These are phyloP conservation scores for Martiniozyma abietophila DNA, from an alignment of 805 yeast species.

Conservation along the genomic window DNA sequence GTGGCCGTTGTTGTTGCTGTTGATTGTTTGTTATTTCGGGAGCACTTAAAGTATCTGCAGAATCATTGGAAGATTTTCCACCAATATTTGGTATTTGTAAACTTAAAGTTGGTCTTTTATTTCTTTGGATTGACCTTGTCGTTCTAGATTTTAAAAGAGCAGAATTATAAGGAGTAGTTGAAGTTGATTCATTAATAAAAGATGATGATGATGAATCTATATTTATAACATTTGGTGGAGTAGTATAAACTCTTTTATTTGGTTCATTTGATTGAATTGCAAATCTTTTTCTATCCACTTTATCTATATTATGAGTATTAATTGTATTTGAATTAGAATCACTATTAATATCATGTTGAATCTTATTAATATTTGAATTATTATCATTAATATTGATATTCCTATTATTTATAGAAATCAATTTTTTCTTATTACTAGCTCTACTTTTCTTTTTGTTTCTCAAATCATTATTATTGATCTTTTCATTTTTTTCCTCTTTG, in stretches of 20 bases:
- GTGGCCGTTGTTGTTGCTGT: slow-evolving; percentile 17
- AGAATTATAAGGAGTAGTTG: slow-evolving; percentile 4
- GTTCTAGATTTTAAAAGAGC: slow-evolving; percentile 1
- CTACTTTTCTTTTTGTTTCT: not conserved
- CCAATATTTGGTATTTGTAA: slow-evolving; percentile 48
- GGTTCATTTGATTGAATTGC: not conserved
- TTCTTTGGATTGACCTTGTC: slow-evolving; percentile 5
- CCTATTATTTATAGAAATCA: too few species aligned
- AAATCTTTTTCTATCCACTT: slow-evolving; percentile 1
- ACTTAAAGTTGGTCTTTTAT: slow-evolving; percentile 46
- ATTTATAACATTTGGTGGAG: not conserved
- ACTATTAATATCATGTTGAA: too few species aligned
- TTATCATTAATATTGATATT: too few species aligned
- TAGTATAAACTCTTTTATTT: not conserved
- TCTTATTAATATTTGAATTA: too few species aligned
- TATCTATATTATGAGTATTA: too few species aligned
- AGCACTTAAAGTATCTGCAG: slow-evolving; percentile 1
- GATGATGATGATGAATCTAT: not conserved
- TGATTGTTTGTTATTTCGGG: slow-evolving; percentile 4
- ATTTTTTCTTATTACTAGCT: not conserved
- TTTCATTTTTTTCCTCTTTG: not conserved
- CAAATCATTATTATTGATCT: not conserved
- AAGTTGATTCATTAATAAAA: not conserved
- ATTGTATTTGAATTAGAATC: too few species aligned
- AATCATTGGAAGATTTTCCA: slow-evolving; percentile 8